These are phyloP conservation scores for Diaporthe caulivora DNA, from an alignment of 2,329 filamentous ascomycete genomes.

Conservation along the genomic window DNA sequence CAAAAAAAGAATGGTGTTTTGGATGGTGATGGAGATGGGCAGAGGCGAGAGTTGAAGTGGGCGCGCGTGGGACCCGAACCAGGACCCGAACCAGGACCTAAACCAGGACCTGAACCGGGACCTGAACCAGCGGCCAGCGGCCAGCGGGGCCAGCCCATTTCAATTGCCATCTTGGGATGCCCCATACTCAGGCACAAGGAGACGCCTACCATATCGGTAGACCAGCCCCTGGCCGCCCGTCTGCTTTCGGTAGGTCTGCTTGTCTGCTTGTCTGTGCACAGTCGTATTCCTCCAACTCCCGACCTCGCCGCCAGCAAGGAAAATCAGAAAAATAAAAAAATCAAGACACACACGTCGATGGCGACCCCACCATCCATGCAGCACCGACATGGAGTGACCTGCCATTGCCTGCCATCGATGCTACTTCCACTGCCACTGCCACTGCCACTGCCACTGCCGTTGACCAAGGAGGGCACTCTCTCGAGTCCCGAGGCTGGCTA, in stretches of 20 bases:
- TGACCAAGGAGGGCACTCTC: not conserved
- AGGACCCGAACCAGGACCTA: not conserved
- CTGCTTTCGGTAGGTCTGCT: slow-evolving; percentile 15
- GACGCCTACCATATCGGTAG: slow-evolving; percentile 22
- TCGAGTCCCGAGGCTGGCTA: not conserved
- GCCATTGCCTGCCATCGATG: not conserved
- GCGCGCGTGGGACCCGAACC: not conserved
- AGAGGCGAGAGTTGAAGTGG: slow-evolving; percentile 1
- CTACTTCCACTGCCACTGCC: slow-evolving; percentile 8
- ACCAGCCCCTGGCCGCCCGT: slow-evolving; percentile 3
- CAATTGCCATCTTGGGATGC: slow-evolving; percentile 19
- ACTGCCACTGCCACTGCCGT: slow-evolving; percentile 8
- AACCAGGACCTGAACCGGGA: slow-evolving; percentile 2
- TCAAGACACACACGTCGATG: not conserved
- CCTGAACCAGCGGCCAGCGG: not conserved
- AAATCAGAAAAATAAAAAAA: not conserved
- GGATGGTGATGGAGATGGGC: not conserved
- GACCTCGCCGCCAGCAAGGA: slow-evolving; percentile 10
- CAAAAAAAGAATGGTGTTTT: not conserved
- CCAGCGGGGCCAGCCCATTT: slow-evolving; percentile 14
- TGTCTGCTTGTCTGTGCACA: slow-evolving; percentile 18
- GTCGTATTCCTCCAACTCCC: slow-evolving; percentile 26
- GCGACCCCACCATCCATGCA: slow-evolving; percentile 18
- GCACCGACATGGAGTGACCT: slow-evolving; percentile 16
- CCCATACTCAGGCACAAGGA: slow-evolving; percentile 10